Percentiles rank a stretch among this genome's conserved stretches.
These are phyloP conservation scores for Tricholoma furcatifolium DNA, from an alignment of 768 basidiomycete genomes.

Conservation along the genomic window DNA sequence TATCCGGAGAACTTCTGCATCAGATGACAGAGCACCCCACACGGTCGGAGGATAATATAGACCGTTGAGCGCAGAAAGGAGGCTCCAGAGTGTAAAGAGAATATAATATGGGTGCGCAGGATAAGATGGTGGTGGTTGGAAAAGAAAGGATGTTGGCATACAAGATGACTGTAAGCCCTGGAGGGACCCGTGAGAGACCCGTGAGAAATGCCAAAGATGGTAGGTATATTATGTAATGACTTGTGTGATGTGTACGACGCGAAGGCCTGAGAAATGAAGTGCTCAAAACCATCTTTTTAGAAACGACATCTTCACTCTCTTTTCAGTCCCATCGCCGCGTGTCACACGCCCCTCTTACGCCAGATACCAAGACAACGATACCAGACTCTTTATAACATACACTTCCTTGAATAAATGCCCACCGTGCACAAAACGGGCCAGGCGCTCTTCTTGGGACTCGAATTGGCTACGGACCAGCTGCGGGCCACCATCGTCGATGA, in stretches of 20 bases:
- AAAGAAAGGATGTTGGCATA: not conserved
- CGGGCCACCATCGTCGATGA: constrained; percentile 84
- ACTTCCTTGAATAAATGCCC: constrained; percentile 36
- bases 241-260: constrained; percentile 15
- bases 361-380: constrained; percentile 22
- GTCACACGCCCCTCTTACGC: constrained; percentile 12
- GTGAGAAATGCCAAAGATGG: constrained; percentile 14
- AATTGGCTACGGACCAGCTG: constrained; percentile 82
- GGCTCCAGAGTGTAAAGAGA: not conserved
- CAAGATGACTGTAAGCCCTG: not conserved
- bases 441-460: constrained; percentile 78
- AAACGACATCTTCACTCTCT: constrained; percentile 12
- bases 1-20: not conserved
- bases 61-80: not conserved
- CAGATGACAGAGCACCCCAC: constrained; percentile 1
- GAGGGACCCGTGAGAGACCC: too few relatives aligned
- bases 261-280: constrained; percentile 21
- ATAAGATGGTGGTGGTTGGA: not conserved
- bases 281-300: constrained; percentile 17
- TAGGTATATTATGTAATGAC: constrained; percentile 13
- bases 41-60: not conserved
- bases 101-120: not conserved
- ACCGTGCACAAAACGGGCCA: constrained; percentile 42
- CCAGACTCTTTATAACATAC: constrained; percentile 13
- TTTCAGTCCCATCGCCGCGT: constrained; percentile 12